These are phyloP conservation scores for Globisporangium spinosum DNA, from an alignment of 352 stramenopile species.

Conservation along the genomic window DNA sequence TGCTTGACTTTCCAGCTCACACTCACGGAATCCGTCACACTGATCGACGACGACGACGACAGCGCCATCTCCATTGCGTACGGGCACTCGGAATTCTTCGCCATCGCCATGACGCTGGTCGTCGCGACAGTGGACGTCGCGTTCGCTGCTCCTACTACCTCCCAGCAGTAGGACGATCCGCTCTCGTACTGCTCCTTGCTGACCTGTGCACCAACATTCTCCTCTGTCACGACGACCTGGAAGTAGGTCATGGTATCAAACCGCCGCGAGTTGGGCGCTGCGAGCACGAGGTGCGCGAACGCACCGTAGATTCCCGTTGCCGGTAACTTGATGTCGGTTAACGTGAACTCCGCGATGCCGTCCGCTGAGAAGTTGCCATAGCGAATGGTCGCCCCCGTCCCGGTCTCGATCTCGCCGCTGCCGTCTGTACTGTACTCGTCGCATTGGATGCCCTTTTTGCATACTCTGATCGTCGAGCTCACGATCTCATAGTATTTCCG, in stretches of 20 bases:
- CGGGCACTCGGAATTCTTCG: slow-evolving; percentile 35
- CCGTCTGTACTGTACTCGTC: slow-evolving; percentile 36
- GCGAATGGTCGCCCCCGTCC: slow-evolving; percentile 1
- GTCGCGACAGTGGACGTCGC: slow-evolving; percentile 16
- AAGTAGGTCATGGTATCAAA: slow-evolving; percentile 62
- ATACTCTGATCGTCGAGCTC: slow-evolving; percentile 42
- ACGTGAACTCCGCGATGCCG: slow-evolving; percentile 29
- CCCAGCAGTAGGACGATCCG: slow-evolving; percentile 46
- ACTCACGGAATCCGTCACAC: slow-evolving; percentile 10
- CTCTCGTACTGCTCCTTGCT: slow-evolving; percentile 25
- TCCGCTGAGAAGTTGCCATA: slow-evolving; percentile 33
- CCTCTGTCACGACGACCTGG: slow-evolving; percentile 34
- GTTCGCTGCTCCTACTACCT: slow-evolving; percentile 27
- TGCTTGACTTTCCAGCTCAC: slow-evolving; percentile 35
- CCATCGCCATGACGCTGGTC: slow-evolving; percentile 32
- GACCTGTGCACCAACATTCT: slow-evolving; percentile 22
- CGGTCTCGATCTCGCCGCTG: not conserved
- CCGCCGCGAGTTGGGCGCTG: slow-evolving; percentile 25
- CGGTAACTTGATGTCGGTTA: slow-evolving; percentile 30
- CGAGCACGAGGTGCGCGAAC: slow-evolving; percentile 46
- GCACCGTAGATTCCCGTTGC: slow-evolving; percentile 31
- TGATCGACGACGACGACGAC: slow-evolving; percentile 23
- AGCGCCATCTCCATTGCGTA: slow-evolving; percentile 39
- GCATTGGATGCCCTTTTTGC: slow-evolving; percentile 28
- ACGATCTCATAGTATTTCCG: slow-evolving; percentile 47